Evolutionary conservation across 495 filamentous ascomycete species (phyloP), one percentile per base, ranked within the genome.

Genomic region (Aspergillus homomorphus): DNA sequence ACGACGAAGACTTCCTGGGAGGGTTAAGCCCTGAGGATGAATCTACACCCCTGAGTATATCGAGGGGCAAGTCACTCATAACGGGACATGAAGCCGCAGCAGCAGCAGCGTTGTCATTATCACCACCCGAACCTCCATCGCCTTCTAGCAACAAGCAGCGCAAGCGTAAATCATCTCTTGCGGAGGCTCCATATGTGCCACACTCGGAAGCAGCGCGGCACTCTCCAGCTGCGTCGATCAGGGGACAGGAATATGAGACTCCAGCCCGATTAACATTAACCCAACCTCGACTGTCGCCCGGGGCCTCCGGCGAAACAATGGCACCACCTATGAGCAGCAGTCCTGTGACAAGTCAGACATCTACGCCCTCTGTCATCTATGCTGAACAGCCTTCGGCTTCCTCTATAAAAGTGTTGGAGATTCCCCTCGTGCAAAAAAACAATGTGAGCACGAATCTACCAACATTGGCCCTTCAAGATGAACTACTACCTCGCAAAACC

Each of bases 11-110:
- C 26, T 80, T 82, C 56, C 70, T 85, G 15, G 81, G 83, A 43
- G 81, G 82, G 10, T 80, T 87, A 57, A 80, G 77, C 51, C 85
- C 86, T 0, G 80, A 87, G 44, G 84, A 85, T 66, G 85, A 87
- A 66, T 88, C 85, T 41, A 89, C 86, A 21, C 86, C 86, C 2
- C 65, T 88, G 55, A 78, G 82, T 58, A 57, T 76, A 21, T 66
- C 74, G 1, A 66, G 69, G 45, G 64, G 68, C 3, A 75, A 70
- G 50, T 69, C 73, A 28, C 58, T 74, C 10, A 45, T 74, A 2
- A 33, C 62, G 4, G 62, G 59, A 51, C 58, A 53, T 12, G 50
- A 51, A 41, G 60, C 59, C 12, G 63, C 68, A n/a, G n/a, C n/a
- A n/a, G n/a, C n/a, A n/a, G n/a, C n/a, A n/a, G n/a, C n/a, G n/a